These are phyloP conservation scores for Geotrichum siamense DNA, from an alignment of 1,139 yeast species.

Conservation along the genomic window DNA sequence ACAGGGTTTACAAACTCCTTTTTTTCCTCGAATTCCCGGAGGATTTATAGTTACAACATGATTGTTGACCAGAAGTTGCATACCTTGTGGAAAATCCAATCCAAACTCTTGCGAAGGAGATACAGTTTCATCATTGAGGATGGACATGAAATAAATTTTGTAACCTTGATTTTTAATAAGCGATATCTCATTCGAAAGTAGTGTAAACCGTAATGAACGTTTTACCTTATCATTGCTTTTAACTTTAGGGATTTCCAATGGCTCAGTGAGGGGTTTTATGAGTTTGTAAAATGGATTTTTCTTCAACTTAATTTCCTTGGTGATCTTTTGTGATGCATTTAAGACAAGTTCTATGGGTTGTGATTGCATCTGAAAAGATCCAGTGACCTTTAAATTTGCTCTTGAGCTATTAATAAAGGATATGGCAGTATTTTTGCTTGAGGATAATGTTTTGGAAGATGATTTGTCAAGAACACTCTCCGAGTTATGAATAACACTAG, in stretches of 20 bases:
- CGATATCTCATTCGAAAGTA: conserved; percentile 1
- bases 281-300: conserved; percentile 11
- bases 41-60: not conserved
- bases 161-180: not conserved
- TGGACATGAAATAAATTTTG: conserved; percentile 8
- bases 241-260: conserved; percentile 5
- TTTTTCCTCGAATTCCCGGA: conserved; percentile 34
- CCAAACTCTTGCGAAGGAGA: not conserved
- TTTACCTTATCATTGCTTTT: conserved; percentile 3
- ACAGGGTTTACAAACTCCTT: conserved; percentile 37
- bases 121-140: not conserved
- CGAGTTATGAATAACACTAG: too few relatives aligned
- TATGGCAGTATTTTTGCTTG: not conserved
- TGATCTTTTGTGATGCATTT: not conserved
- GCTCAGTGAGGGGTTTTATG: conserved; percentile 3
- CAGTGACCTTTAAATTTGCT: not conserved
- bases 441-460: too few relatives aligned
- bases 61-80: conserved; percentile 6
- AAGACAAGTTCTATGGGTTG: not conserved
- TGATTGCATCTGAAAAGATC: not conserved
- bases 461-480: too few relatives aligned
- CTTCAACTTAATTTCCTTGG: not conserved
- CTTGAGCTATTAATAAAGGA: not conserved
- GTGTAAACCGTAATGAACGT: conserved; percentile 6
- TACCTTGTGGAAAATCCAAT: conserved; percentile 5